These are phyloP conservation scores for Solanum pennellii DNA, from an alignment of 257 asterid genomes.

Conservation along the genomic window DNA sequence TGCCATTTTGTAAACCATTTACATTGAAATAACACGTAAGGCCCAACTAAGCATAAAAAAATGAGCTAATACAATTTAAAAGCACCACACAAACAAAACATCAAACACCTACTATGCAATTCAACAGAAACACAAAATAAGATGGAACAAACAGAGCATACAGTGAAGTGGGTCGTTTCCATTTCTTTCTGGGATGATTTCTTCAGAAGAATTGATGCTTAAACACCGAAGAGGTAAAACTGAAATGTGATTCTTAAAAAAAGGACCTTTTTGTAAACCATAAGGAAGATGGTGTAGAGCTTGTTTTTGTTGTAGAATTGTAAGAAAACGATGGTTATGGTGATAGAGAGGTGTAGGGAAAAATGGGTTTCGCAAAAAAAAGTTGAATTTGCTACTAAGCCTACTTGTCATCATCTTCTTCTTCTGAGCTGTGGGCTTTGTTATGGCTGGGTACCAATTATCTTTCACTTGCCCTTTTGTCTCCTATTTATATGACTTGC, in stretches of 20 bases:
- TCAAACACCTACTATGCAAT: constrained; percentile 40
- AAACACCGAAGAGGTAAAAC: neutral
- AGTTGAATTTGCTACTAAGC: neutral
- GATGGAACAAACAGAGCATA: neutral
- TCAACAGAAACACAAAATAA: neutral
- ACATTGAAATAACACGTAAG: neutral
- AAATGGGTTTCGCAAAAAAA: neutral
- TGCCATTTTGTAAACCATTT: neutral
- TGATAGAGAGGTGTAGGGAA: neutral
- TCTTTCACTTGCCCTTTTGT: neutral
- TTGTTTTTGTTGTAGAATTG: neutral
- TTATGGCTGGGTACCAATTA: neutral
- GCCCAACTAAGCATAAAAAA: neutral
- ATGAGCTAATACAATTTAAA: neutral
- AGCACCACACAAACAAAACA: constrained; percentile 9
- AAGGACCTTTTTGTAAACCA: neutral
- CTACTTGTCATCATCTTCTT: neutral
- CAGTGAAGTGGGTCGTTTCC: constrained; percentile 2
- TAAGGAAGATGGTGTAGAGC: neutral
- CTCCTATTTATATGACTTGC: neutral
- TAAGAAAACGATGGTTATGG: neutral
- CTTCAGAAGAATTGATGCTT: constrained; percentile 1
- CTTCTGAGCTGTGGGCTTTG: neutral
- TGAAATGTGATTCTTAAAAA: neutral
- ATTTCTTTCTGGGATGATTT: neutral